Evolutionary conservation across 352 stramenopile genomes (phyloP).

Genomic region (Pythium chondricola): DNA sequence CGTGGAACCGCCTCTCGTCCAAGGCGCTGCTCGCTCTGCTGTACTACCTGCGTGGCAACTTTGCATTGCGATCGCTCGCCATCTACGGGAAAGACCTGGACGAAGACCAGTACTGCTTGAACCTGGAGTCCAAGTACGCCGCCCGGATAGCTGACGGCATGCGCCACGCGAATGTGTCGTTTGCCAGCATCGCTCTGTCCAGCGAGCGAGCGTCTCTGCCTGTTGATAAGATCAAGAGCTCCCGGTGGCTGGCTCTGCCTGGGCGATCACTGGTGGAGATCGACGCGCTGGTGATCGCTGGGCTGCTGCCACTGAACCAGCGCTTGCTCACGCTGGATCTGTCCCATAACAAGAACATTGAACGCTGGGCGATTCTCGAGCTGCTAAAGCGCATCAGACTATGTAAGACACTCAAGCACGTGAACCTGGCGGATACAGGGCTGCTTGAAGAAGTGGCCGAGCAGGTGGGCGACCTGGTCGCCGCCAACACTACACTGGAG

Average conservation of each 20-base stretch:
- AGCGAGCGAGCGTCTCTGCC: constrained; percentile 34
- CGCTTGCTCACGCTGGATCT: constrained; percentile 61
- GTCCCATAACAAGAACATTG: constrained; percentile 44
- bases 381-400: constrained; percentile 45
- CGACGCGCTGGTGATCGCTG: constrained; percentile 56
- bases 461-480: constrained; percentile 46
- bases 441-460: constrained; percentile 55
- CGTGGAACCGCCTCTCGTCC: constrained; percentile 55
- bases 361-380: constrained; percentile 43
- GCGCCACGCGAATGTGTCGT: constrained; percentile 42
- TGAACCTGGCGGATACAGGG: constrained; percentile 50
- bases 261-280: constrained; percentile 37
- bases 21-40: constrained; percentile 37
- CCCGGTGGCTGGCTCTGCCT: constrained; percentile 46
- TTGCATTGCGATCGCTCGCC: constrained; percentile 41
- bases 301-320: constrained; percentile 43
- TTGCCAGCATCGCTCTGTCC: constrained; percentile 39
- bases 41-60: constrained; percentile 42
- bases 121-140: constrained; percentile 51
- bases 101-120: constrained; percentile 41
- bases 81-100: constrained; percentile 46
- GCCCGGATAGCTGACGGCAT: constrained; percentile 38
- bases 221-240: constrained; percentile 57
- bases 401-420: constrained; percentile 43
- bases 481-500: constrained; percentile 47